Conservation (phyloP, 1,139 yeast genomes). For the Pichia sp. region DNA sequence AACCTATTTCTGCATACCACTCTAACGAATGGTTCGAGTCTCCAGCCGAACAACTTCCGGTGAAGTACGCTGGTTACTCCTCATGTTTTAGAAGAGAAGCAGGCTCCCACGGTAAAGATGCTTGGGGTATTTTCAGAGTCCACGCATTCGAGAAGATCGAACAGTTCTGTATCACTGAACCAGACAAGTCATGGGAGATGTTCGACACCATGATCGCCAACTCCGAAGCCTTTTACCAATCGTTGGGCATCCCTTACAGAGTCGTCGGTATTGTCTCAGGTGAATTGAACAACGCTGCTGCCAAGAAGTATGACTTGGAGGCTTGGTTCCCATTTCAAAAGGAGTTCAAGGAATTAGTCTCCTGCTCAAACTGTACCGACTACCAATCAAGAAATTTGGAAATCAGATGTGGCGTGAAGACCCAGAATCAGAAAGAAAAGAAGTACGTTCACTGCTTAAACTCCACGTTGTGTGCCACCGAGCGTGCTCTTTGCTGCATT, state of each 20-base stretch:
- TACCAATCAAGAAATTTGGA: conserved; percentile 98
- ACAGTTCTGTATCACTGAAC: conserved; percentile 93
- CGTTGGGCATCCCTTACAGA: conserved; percentile 90
- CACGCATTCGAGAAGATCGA: conserved; percentile 98
- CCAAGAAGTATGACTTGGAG: conserved; percentile 96
- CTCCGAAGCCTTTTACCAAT: conserved; percentile 91
- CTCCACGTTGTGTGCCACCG: conserved; percentile 96
- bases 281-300: conserved; percentile 98
- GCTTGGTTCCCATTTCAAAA: conserved; percentile 99
- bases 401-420: conserved; percentile 97
- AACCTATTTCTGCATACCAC: conserved; percentile 97
- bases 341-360: conserved; percentile 96
- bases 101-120: conserved; percentile 98
- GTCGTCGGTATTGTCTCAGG: conserved; percentile 98
- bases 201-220: conserved; percentile 89
- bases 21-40: conserved; percentile 98
- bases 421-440: conserved; percentile 93
- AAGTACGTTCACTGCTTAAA: conserved; percentile 97
- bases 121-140: conserved; percentile 99
- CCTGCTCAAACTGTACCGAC: conserved; percentile 98
- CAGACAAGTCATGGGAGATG: conserved; percentile 97
- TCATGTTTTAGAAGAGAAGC: conserved; percentile 99
- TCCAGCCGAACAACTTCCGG: conserved; percentile 94
- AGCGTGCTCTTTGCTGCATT: conserved; percentile 95
- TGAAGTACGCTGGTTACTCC: conserved; percentile 94